Evolutionary conservation across 345 rosid species (phyloP).

Genomic region (Populus simonii): DNA sequence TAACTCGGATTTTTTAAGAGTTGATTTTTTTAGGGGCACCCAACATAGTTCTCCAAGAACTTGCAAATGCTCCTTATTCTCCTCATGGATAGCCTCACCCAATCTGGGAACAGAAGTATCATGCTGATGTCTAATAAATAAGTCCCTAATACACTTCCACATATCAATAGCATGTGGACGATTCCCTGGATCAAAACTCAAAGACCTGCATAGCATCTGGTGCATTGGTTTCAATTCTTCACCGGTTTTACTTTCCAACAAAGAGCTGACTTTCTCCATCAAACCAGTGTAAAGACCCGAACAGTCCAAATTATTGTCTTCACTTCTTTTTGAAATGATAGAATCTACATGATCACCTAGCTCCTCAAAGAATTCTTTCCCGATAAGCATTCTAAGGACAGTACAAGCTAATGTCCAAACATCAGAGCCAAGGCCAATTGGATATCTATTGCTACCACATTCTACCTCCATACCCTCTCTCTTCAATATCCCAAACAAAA

Average conservation of each 20-base stretch:
- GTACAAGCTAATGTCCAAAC: conserved; percentile 71
- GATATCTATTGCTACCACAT: conserved; percentile 20
- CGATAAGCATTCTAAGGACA: conserved; percentile 54
- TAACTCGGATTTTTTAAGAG: conserved; percentile 21
- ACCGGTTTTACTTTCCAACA: conserved; percentile 35
- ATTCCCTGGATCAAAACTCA: conserved; percentile 49
- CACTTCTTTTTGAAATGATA: conserved; percentile 20
- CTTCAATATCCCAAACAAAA: conserved; percentile 48
- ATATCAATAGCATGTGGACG: conserved; percentile 58
- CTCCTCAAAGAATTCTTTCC: conserved; percentile 41
- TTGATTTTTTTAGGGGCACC: conserved; percentile 21
- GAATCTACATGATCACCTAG: conserved; percentile 32
- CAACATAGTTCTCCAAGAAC: conserved; percentile 55
- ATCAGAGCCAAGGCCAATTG: conserved; percentile 48
- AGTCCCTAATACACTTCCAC: conserved; percentile 63
- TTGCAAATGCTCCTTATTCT: conserved; percentile 37
- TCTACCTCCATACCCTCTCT: conserved; percentile 28
- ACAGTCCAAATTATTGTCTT: conserved; percentile 30
- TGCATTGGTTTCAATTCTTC: conserved; percentile 36
- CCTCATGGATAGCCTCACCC: conserved; percentile 19
- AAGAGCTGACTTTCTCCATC: conserved; percentile 38
- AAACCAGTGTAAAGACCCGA: conserved; percentile 32
- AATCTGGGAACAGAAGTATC: conserved; percentile 26
- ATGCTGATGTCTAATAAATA: conserved; percentile 39
- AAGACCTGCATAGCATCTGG: conserved; percentile 48